Percentiles rank a stretch among this genome's conserved stretches.
Evolutionary conservation across 257 asterid genomes (phyloP).

Genomic region (Datura wrightii): DNA sequence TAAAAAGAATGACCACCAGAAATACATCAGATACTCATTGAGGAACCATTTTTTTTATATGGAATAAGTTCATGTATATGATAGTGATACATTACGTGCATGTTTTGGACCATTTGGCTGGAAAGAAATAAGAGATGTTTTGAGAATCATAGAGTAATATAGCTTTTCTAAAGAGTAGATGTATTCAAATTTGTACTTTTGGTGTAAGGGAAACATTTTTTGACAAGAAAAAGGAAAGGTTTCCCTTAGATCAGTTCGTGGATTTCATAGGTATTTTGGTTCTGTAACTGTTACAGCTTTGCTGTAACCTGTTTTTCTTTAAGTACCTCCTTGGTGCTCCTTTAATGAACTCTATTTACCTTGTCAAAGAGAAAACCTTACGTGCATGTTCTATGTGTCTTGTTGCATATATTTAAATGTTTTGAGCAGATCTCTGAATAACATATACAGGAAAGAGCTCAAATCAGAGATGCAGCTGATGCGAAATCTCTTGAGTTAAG

Average conservation of each 20-base stretch:
- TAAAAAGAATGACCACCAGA: not conserved
- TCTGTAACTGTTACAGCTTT: slow-evolving; percentile 4
- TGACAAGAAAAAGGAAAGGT: not conserved
- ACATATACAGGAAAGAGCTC: slow-evolving; percentile 77
- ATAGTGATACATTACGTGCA: not conserved
- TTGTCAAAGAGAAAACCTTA: not conserved
- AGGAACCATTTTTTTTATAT: not conserved
- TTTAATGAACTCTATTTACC: slow-evolving; percentile 3
- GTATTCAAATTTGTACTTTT: not conserved
- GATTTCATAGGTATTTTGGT: not conserved
- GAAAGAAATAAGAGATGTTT: not conserved
- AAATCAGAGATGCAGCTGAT: slow-evolving; percentile 63
- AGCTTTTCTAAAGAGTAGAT: not conserved
- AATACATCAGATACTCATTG: not conserved
- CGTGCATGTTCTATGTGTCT: slow-evolving; percentile 17
- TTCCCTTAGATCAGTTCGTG: not conserved
- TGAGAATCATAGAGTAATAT: not conserved
- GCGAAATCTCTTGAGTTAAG: slow-evolving; percentile 72
- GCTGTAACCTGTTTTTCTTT: slow-evolving; percentile 15
- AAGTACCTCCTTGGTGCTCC: not conserved
- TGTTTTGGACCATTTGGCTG: slow-evolving; percentile 14
- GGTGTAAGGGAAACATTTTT: not conserved
- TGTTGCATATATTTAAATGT: slow-evolving; percentile 19
- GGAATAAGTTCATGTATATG: slow-evolving; percentile 15
- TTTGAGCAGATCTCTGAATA: slow-evolving; percentile 28